Conservation (phyloP, 768 basidiomycete species). For the Suillus occidentalis region DNA sequence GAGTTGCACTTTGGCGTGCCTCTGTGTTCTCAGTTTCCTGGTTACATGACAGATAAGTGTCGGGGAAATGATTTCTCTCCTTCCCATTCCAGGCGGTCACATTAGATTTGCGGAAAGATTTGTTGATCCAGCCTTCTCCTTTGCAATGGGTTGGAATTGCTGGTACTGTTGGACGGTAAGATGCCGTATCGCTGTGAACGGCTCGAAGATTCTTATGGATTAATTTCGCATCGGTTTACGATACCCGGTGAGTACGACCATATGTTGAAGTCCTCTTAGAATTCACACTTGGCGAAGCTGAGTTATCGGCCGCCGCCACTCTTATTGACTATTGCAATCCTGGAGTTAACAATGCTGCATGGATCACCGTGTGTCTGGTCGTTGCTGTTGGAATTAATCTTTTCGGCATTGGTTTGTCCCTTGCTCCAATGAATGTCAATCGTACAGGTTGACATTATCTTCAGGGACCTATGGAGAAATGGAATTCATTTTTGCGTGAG, state of each 20-base stretch:
- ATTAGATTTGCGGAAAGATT: not conserved
- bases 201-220: not conserved
- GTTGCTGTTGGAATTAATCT: not conserved
- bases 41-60: too few species aligned
- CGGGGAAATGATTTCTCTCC: not conserved
- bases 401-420: not conserved
- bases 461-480: not conserved
- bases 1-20: not conserved
- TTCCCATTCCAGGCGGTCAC: not conserved
- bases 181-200: not conserved
- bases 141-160: not conserved
- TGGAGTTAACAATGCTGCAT: not conserved
- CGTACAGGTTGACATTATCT: not conserved
- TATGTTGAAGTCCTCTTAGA: not conserved
- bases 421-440: not conserved
- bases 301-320: not conserved
- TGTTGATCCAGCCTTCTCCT: too few species aligned
- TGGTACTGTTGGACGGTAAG: constrained; percentile 1
- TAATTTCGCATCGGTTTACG: not conserved
- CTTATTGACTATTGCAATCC: not conserved
- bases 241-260: not conserved
- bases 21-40: not conserved
- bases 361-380: not conserved
- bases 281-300: not conserved
- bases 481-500: not conserved